Conservation (phyloP, 352 stramenopile species). For the Globisporangium echinulatum region DNA sequence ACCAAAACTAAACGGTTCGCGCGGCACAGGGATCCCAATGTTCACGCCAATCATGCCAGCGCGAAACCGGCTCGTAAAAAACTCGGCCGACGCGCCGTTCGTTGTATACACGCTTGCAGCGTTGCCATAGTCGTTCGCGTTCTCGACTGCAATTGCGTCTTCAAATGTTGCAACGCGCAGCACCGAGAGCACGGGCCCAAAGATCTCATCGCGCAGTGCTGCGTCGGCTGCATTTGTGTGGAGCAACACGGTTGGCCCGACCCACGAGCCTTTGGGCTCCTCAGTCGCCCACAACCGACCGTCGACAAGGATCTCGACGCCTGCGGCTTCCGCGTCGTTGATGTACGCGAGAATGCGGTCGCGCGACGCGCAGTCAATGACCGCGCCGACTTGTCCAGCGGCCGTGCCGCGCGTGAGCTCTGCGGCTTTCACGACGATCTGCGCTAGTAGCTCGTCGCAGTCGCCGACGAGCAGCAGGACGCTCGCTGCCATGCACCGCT, state of each 20-base stretch:
- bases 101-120: slow-evolving; percentile 96
- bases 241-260: slow-evolving; percentile 94
- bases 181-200: slow-evolving; percentile 96
- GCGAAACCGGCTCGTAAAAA: slow-evolving; percentile 89
- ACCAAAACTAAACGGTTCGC: slow-evolving; percentile 96
- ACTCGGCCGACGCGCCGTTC: slow-evolving; percentile 90
- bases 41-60: slow-evolving; percentile 96
- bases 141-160: slow-evolving; percentile 95
- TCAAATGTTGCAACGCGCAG: slow-evolving; percentile 81
- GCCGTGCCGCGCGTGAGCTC: slow-evolving; percentile 84
- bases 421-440: slow-evolving; percentile 84
- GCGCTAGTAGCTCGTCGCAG: slow-evolving; percentile 68
- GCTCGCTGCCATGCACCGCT: slow-evolving; percentile 96
- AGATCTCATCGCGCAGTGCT: slow-evolving; percentile 95
- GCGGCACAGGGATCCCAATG: slow-evolving; percentile 93
- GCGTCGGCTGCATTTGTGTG: slow-evolving; percentile 83
- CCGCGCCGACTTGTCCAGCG: slow-evolving; percentile 91
- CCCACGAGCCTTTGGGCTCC: slow-evolving; percentile 73
- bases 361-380: slow-evolving; percentile 91
- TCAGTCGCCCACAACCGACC: slow-evolving; percentile 69
- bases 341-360: slow-evolving; percentile 94
- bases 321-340: slow-evolving; percentile 77
- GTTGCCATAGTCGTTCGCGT: slow-evolving; percentile 96
- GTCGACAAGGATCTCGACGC: slow-evolving; percentile 90
- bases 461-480: slow-evolving; percentile 91